A percentile compares a stretch with the other conserved stretches of the same genome.
Conservation (phyloP, 306 rosid genomes). For the Ochetophila trinervis region DNA sequence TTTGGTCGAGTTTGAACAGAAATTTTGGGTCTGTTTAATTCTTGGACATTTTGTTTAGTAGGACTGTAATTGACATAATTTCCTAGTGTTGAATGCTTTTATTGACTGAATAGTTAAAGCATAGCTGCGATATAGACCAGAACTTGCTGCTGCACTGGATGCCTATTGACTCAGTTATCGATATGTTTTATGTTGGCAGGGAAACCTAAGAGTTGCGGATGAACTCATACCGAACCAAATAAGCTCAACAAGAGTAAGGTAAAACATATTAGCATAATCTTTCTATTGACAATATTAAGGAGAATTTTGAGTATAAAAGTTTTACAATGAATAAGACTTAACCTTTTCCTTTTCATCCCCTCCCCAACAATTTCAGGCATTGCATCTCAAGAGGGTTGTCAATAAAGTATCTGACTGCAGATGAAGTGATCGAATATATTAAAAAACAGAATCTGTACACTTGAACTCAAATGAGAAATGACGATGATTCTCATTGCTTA, state of each 20-base stretch:
- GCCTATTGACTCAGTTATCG: not conserved
- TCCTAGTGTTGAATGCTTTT: not conserved
- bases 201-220: conserved; percentile 64
- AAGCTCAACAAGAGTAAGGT: conserved; percentile 85
- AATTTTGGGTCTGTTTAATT: not conserved
- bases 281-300: not conserved
- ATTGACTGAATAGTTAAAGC: conserved; percentile 5
- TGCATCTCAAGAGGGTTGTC: conserved; percentile 86
- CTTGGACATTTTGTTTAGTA: not conserved
- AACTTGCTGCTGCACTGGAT: not conserved
- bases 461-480: conserved; percentile 36
- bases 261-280: conserved; percentile 5
- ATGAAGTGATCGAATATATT: conserved; percentile 75
- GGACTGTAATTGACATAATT: not conserved
- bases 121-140: not conserved
- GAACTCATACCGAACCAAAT: conserved; percentile 79
- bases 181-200: conserved; percentile 32
- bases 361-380: conserved; percentile 46
- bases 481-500: not conserved
- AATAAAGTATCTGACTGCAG: conserved; percentile 67
- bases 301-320: not conserved
- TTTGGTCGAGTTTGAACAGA: conserved; percentile 5
- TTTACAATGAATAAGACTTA: not conserved
- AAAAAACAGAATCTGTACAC: conserved; percentile 43
- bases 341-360: not conserved